phyloP scores from a whole-genome alignment of 1,284 basidiomycete species.

The Boletus smithii region DNA sequence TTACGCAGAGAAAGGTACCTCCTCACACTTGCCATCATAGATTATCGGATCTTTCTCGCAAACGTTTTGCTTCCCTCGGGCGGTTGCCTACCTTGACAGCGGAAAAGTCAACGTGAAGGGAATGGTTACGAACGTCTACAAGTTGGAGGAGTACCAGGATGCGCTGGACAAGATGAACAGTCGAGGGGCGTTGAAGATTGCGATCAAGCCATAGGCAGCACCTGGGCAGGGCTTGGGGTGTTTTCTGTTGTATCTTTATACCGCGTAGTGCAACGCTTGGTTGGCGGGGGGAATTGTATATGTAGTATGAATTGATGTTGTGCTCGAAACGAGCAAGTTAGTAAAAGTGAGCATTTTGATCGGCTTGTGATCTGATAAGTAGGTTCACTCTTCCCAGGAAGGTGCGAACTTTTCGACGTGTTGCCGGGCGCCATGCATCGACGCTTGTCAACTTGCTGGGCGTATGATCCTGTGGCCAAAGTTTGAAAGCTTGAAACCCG shows the following conservation, averaged over 20 bases:
- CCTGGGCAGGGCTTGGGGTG: not conserved
- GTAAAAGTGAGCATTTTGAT: too few relatives aligned
- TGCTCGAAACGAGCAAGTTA: not conserved
- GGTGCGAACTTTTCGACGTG: slow-evolving; percentile 6
- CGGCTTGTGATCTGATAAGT: too few relatives aligned
- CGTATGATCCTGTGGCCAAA: too few relatives aligned
- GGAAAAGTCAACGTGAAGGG: slow-evolving; percentile 81
- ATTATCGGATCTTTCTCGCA: slow-evolving; percentile 87
- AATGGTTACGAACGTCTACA: slow-evolving; percentile 76
- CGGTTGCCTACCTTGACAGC: slow-evolving; percentile 82
- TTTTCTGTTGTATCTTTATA: slow-evolving; percentile 22
- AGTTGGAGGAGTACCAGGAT: slow-evolving; percentile 73
- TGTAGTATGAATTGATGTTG: not conserved
- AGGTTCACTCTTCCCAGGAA: slow-evolving; percentile 12
- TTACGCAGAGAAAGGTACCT: not conserved
- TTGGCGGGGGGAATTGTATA: not conserved
- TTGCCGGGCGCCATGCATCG: not conserved
- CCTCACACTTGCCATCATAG: slow-evolving; percentile 35
- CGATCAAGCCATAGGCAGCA: slow-evolving; percentile 44
- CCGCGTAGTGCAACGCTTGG: slow-evolving; percentile 7
- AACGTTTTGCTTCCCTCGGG: slow-evolving; percentile 83
- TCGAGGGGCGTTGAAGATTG: slow-evolving; percentile 65
- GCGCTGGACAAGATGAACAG: slow-evolving; percentile 85
- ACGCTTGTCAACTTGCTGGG: not conserved
- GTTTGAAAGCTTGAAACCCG: too few relatives aligned